Base-by-base conservation (phyloP, 805 yeast species). In the Saccharomycopsis malanga region DNA sequence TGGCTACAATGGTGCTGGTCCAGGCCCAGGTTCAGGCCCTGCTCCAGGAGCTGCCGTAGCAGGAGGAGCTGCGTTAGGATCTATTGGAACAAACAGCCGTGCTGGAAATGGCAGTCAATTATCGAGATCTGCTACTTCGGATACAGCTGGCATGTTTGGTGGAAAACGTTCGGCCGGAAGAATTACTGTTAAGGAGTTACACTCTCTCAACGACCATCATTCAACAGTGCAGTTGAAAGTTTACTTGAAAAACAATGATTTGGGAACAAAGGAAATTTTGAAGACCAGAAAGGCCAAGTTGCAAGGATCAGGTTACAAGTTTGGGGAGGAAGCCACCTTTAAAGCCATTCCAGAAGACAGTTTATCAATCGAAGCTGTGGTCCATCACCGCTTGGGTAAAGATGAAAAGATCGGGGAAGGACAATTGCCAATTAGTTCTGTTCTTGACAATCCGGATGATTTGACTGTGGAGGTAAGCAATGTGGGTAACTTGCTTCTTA, bases 351-450 rank as follows among this genome's bases (percentile, higher is more conserved):
- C 79, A 3, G 81, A 75, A 9, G 80, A 81, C 3, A 72, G 68
- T 46, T 57, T 89, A 36, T 66, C 76, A 2, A 76, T 91, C 57
- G 70, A 71, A 35, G 76, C 86, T 23, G 69, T 77, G 36, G 77
- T 80, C 29, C 83, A 77, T 58, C 93, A 85, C 60, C 73, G 78
- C 2, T 73, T 89, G 56, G 88, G 95, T 34, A 80, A 82, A 58
- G 81, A 77, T 55, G 67, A 69, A 23, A 84, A 77, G 48, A 46
- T 87, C 35, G 95, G 83, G 10, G 70, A 70, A 40, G 79, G 78
- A 6, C 68, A 75, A 34, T 56, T 87, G 25, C 63, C 66, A 10
- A 65, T 85, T 53, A 58, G 65, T 35, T 81, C 81, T 15, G 71
- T 66, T n/a, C 55, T 68, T 39, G 77, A 76, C 53, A 67, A 63